Conservation (phyloP, 441 rosid genomes). For the Pelargonium cotyledonis region DNA sequence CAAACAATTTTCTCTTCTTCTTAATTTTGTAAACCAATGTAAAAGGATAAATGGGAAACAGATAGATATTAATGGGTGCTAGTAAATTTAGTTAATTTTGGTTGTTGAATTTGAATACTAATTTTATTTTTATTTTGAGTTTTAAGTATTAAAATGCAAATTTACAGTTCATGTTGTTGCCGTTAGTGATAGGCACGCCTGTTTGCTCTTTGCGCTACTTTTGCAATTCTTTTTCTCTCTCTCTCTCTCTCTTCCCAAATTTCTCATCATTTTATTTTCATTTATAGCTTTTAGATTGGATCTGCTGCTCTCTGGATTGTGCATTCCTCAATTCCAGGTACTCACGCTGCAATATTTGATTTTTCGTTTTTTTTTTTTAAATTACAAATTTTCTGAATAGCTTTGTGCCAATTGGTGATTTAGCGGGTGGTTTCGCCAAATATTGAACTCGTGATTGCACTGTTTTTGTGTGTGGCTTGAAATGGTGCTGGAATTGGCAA, state of each 20-base stretch:
- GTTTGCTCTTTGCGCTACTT: constrained; percentile 51
- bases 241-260: constrained; percentile 15
- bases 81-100: too few species aligned
- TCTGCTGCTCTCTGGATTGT: constrained; percentile 4
- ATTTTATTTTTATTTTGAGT: too few species aligned
- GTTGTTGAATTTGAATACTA: too few species aligned
- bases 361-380: constrained; percentile 29
- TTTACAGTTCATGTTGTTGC: constrained; percentile 40
- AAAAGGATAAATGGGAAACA: too few species aligned
- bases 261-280: background rate
- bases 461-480: background rate
- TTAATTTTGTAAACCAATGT: too few species aligned
- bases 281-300: background rate
- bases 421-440: background rate
- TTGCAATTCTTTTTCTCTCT: constrained; percentile 13
- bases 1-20: too few species aligned
- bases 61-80: too few species aligned
- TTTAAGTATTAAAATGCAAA: constrained; percentile 7
- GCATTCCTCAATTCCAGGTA: background rate
- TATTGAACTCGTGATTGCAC: background rate
- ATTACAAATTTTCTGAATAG: constrained; percentile 9
- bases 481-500: background rate
- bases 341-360: background rate
- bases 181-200: constrained; percentile 89
- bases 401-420: background rate